A percentile compares a stretch with the other conserved stretches of the same genome.
These are phyloP conservation scores for Plantago major DNA, from an alignment of 257 asterid species.

Conservation along the genomic window DNA sequence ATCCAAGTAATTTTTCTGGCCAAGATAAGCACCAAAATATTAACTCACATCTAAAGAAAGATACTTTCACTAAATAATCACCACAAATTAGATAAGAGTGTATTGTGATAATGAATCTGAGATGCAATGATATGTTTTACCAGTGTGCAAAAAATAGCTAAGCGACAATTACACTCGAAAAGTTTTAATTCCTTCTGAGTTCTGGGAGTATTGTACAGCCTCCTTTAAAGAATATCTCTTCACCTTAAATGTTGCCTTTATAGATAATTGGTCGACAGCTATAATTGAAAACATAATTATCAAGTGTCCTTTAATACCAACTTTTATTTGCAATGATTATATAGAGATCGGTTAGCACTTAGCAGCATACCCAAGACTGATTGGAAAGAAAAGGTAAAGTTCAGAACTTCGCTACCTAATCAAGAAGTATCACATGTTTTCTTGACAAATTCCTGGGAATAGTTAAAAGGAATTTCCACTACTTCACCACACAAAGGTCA, in stretches of 20 bases:
- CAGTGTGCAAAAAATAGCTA: constrained; percentile 12
- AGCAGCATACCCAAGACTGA: too few species aligned
- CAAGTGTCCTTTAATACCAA: neutral
- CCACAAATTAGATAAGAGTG: constrained; percentile 5
- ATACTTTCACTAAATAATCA: constrained; percentile 11
- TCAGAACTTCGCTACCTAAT: too few species aligned
- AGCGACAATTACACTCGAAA: neutral
- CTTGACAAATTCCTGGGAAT: too few species aligned
- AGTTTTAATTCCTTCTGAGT: constrained; percentile 9
- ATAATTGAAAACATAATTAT: neutral
- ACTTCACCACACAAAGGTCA: neutral
- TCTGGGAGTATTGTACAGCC: constrained; percentile 6
- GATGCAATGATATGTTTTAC: neutral
- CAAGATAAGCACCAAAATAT: constrained; percentile 21
- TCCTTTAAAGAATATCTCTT: constrained; percentile 3
- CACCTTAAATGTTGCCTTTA: neutral
- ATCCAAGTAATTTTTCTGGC: constrained; percentile 94
- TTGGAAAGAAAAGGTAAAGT: too few species aligned
- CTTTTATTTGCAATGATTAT: neutral
- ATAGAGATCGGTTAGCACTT: neutral
- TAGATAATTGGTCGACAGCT: constrained; percentile 9
- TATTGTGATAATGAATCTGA: neutral
- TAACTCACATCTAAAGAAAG: constrained; percentile 10
- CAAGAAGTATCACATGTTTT: too few species aligned
- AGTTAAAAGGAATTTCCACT: neutral